Base-by-base conservation (phyloP, 305 asterid species). In the Striga hermonthica region DNA sequence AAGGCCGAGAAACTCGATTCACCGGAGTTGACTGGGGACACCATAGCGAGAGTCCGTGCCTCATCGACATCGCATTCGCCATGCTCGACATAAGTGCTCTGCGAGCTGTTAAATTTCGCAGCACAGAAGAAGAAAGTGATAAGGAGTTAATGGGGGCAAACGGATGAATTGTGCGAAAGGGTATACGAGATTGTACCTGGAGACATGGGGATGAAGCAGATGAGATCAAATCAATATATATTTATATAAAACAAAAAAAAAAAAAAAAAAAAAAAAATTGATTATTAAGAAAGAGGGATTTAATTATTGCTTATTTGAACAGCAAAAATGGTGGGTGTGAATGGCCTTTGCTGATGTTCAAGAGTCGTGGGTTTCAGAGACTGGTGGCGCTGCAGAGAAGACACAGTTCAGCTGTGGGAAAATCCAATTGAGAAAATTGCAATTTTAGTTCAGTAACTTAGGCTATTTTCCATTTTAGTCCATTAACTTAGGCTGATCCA, bases 1-100 rank as follows among this genome's bases (percentile, higher is more conserved):
- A 47, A 36, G 74, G 45, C 60, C 48, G 73, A 39, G 78, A 65
- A 65, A 78, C 67, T 55, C 73, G 89, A 76, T 82, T 83, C n/a
- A 76, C 66, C 0, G 90, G 69, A 79, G 78, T 44, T 41, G 84
- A 70, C 52, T 76, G 86, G 15, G 90, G 86, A 68, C 86, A 80
- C 82, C 84, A 83, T 2, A 81, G 73, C 3, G 95, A 79, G 16
- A 89, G 70, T 1, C 95, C 96, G 69, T 84, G 88, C 84, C 80
- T 89, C 67, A 83, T 31, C 50, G 95, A 57, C 60, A 81, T 43
- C 49, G 86, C 80, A 66, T 71, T 83, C 35, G 92, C 79, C n/a
- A 80, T 60, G 67, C 73, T 66, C 74, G 90, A 72, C 86, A 87
- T 87, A 60, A 73, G 73, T 73, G 66, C 73, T 80, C 87, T 74